Conservation (phyloP, 768 basidiomycete genomes). For the Melanogaster broomeanus region DNA sequence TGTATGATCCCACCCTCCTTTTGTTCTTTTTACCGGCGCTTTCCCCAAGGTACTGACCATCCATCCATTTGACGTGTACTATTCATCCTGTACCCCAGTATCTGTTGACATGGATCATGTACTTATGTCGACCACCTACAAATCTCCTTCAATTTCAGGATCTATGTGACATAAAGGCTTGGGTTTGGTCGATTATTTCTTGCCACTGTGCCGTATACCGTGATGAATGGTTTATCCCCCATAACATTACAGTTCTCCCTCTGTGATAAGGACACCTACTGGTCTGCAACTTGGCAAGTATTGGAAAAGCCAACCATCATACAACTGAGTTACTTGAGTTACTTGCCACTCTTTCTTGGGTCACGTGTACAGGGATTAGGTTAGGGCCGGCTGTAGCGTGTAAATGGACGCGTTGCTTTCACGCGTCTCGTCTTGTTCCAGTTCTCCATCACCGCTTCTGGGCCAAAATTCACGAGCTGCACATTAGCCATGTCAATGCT, state of each 20-base stretch:
- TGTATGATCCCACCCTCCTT: conserved; percentile 9
- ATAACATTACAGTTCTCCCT: background rate
- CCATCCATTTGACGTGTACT: conserved; percentile 10
- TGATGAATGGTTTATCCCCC: background rate
- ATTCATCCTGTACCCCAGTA: background rate
- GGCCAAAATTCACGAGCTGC: background rate
- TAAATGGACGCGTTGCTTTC: conserved; percentile 14
- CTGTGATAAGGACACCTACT: no score
- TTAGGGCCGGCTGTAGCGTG: conserved; percentile 39
- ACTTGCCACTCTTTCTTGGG: background rate
- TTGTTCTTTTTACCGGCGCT: conserved; percentile 3
- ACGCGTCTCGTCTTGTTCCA: conserved; percentile 20
- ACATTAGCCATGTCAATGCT: conserved; percentile 32
- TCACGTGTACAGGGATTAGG: conserved; percentile 3
- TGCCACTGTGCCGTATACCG: background rate
- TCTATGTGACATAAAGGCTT: background rate
- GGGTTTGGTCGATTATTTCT: background rate
- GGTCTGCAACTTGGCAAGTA: no score
- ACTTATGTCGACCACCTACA: background rate
- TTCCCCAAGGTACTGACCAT: conserved; percentile 1
- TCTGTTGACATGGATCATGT: background rate
- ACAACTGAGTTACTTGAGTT: no score
- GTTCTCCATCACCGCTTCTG: background rate
- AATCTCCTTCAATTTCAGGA: background rate
- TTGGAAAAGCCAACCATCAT: no score